phyloP scores from a whole-genome alignment of 2,329 filamentous ascomycete genomes.

The Fusarium sp. region DNA sequence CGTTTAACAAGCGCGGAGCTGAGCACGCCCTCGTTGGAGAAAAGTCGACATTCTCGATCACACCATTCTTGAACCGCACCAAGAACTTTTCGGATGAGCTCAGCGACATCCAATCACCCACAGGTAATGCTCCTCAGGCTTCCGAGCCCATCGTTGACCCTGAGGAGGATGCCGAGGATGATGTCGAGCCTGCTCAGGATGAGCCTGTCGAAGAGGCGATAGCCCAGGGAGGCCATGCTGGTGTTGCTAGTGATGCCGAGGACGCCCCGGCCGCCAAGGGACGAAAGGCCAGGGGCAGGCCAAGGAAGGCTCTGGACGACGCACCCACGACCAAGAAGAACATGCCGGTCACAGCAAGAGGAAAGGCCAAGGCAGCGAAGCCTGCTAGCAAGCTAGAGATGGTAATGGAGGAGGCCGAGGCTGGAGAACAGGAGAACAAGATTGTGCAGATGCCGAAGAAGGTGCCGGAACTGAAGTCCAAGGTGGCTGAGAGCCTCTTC shows the following conservation, averaged over 20 bases:
- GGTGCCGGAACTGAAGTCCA: conserved; percentile 26
- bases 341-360: conserved; percentile 49
- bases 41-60: conserved; percentile 94
- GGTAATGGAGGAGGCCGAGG: conserved; percentile 53
- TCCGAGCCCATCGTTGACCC: conserved; percentile 50
- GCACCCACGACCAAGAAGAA: conserved; percentile 61
- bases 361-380: conserved; percentile 50
- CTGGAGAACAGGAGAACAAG: conserved; percentile 49
- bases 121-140: conserved; percentile 20
- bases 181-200: conserved; percentile 16
- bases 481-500: conserved; percentile 6
- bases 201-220: conserved; percentile 19
- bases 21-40: conserved; percentile 73
- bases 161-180: conserved; percentile 43
- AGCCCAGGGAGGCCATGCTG: conserved; percentile 16
- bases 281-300: conserved; percentile 58
- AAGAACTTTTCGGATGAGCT: conserved; percentile 60
- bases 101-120: conserved; percentile 41
- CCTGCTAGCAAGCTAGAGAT: conserved; percentile 50
- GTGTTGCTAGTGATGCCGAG: conserved; percentile 15
- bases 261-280: conserved; percentile 26
- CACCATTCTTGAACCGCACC: conserved; percentile 87
- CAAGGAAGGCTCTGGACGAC: conserved; percentile 59
- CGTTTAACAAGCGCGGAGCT: conserved; percentile 67
- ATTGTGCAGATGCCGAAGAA: conserved; percentile 21